Conservation (phyloP, 176 grass and related monocot genomes). For the Bonia amplexicaulis region DNA sequence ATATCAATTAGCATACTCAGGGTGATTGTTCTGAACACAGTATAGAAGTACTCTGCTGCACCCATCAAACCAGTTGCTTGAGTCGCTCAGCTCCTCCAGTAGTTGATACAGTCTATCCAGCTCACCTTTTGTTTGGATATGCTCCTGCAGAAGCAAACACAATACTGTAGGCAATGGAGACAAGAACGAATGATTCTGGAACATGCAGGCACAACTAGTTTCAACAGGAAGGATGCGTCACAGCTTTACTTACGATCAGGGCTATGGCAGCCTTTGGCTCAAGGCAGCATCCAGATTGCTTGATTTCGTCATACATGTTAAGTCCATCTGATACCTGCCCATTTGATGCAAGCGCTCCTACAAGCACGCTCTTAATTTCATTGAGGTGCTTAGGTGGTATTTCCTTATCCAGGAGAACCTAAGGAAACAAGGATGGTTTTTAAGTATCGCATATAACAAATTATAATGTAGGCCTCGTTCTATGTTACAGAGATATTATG, state of each 20-base stretch:
- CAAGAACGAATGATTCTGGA: neutral
- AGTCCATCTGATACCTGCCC: constrained; percentile 69
- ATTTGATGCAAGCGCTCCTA: constrained; percentile 65
- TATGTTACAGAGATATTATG: neutral
- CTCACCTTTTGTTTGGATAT: constrained; percentile 72
- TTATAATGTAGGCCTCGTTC: neutral
- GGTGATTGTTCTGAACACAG: constrained; percentile 58
- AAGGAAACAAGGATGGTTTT: constrained; percentile 23
- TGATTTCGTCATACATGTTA: constrained; percentile 65
- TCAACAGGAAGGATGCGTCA: constrained; percentile 9
- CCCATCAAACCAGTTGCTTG: constrained; percentile 70
- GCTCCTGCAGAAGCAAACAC: constrained; percentile 53
- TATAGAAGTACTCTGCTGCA: constrained; percentile 71
- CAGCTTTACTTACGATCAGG: constrained; percentile 67
- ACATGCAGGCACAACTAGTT: neutral
- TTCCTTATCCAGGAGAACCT: constrained; percentile 73
- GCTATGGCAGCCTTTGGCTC: constrained; percentile 61
- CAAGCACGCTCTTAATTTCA: constrained; percentile 67
- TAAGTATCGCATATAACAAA: constrained; percentile 4
- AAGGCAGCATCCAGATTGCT: constrained; percentile 48
- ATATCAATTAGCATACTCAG: constrained; percentile 53
- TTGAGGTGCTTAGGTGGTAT: constrained; percentile 41
- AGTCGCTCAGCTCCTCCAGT: constrained; percentile 61
- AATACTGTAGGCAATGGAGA: constrained; percentile 22
- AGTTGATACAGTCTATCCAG: constrained; percentile 63